These are phyloP conservation scores for Solanum rostratum DNA, from an alignment of 257 asterid species.

Conservation along the genomic window DNA sequence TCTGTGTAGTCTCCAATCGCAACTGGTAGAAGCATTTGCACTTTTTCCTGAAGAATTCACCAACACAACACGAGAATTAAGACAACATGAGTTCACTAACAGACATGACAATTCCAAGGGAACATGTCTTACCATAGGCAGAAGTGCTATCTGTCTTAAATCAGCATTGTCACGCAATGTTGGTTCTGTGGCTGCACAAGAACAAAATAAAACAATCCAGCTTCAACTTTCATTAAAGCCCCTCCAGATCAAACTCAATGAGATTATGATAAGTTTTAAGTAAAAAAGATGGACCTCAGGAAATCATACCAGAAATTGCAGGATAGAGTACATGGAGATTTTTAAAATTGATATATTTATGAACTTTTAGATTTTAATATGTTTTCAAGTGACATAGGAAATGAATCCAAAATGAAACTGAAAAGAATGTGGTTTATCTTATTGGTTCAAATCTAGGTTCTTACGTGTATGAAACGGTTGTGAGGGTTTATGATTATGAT, in stretches of 20 bases:
- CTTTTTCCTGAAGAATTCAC: slow-evolving; percentile 42
- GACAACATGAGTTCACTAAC: background rate
- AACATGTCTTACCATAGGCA: slow-evolving; percentile 52
- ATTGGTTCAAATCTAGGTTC: background rate
- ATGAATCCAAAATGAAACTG: background rate
- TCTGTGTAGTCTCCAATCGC: slow-evolving; percentile 90
- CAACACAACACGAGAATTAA: background rate
- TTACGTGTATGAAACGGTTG: background rate
- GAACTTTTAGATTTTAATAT: background rate
- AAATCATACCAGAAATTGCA: background rate
- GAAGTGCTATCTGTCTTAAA: slow-evolving; percentile 57
- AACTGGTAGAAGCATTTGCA: slow-evolving; percentile 80
- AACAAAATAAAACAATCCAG: background rate
- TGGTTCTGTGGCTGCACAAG: slow-evolving; percentile 61
- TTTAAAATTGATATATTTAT: background rate
- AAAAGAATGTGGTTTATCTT: background rate
- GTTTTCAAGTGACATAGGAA: background rate
- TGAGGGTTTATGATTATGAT: background rate
- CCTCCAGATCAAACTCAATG: background rate
- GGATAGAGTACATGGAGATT: background rate
- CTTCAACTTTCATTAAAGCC: background rate
- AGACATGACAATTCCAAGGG: background rate
- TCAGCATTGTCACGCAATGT: slow-evolving; percentile 57
- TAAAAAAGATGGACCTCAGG: background rate
- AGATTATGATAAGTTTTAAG: background rate